These are phyloP conservation scores for Athelia psychrophila DNA, from an alignment of 1,284 basidiomycete genomes.

Conservation along the genomic window DNA sequence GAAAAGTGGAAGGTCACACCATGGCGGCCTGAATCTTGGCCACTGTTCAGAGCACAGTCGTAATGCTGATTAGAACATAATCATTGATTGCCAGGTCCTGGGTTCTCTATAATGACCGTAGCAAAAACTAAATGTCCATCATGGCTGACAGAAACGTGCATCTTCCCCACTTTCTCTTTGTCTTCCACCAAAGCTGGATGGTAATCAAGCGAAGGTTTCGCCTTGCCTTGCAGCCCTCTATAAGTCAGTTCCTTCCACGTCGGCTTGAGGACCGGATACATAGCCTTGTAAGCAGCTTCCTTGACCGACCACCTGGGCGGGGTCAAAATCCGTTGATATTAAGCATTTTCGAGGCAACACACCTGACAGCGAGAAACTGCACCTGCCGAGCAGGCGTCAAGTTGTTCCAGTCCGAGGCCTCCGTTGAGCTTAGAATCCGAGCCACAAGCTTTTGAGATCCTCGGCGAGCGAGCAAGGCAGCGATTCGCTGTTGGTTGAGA, in stretches of 20 bases:
- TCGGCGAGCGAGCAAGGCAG: constrained; percentile 50
- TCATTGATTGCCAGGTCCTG: background rate
- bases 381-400: constrained; percentile 19
- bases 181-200: constrained; percentile 21
- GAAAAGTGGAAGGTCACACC: constrained; percentile 43
- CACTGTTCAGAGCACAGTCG: constrained; percentile 25
- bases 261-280: constrained; percentile 61
- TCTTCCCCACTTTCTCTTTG: constrained; percentile 24
- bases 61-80: background rate
- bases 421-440: constrained; percentile 63
- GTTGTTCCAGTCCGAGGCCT: constrained; percentile 43
- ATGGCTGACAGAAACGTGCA: constrained; percentile 77
- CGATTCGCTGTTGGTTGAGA: constrained; percentile 67
- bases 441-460: constrained; percentile 46
- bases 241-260: constrained; percentile 80
- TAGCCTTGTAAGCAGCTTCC: constrained; percentile 89
- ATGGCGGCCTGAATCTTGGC: constrained; percentile 76
- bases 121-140: constrained; percentile 84
- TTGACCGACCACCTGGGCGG: constrained; percentile 75
- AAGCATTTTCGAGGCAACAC: constrained; percentile 13
- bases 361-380: constrained; percentile 70
- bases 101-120: constrained; percentile 63
- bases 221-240: constrained; percentile 25
- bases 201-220: constrained; percentile 54
- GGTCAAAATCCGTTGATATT: background rate